Percentiles rank a stretch among this genome's conserved stretches.
phyloP scores from a whole-genome alignment of 805 yeast genomes.

The Scheffersomyces spartinae region DNA sequence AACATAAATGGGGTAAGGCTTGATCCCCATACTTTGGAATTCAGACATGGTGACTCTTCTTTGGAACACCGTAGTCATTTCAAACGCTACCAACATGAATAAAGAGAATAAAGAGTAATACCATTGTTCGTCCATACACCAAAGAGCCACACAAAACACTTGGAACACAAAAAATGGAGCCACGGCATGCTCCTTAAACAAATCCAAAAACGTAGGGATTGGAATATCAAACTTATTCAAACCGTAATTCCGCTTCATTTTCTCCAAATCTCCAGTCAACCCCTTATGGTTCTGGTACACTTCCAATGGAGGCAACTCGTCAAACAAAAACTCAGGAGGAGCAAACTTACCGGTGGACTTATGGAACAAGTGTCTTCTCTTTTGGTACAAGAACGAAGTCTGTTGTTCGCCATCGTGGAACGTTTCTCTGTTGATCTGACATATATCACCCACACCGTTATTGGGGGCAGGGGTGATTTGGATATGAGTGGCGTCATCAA shows the following conservation, averaged over 20 bases:
- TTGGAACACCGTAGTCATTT: constrained; percentile 89
- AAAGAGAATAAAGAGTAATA: constrained; percentile 84
- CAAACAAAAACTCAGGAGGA: constrained; percentile 74
- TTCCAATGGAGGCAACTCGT: constrained; percentile 43
- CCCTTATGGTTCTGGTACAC: constrained; percentile 50
- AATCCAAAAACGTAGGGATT: constrained; percentile 78
- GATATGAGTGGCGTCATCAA: constrained; percentile 60
- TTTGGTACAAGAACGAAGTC: constrained; percentile 74
- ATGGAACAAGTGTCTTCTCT: constrained; percentile 76
- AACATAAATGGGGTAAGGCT: constrained; percentile 73
- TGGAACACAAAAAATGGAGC: constrained; percentile 98
- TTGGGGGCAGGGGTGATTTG: constrained; percentile 75
- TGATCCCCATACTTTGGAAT: constrained; percentile 94
- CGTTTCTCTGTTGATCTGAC: constrained; percentile 43
- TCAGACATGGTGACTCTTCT: constrained; percentile 90
- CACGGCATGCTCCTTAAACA: constrained; percentile 94
- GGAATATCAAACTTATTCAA: constrained; percentile 89
- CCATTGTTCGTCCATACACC: constrained; percentile 97
- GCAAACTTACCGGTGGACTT: constrained; percentile 42
- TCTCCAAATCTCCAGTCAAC: constrained; percentile 38
- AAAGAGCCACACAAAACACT: constrained; percentile 85
- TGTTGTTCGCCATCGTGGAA: constrained; percentile 50
- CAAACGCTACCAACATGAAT: constrained; percentile 88
- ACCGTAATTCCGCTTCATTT: constrained; percentile 55
- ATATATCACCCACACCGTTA: constrained; percentile 77